phyloP scores from a whole-genome alignment of 768 basidiomycete species.

The Russula sp. region DNA sequence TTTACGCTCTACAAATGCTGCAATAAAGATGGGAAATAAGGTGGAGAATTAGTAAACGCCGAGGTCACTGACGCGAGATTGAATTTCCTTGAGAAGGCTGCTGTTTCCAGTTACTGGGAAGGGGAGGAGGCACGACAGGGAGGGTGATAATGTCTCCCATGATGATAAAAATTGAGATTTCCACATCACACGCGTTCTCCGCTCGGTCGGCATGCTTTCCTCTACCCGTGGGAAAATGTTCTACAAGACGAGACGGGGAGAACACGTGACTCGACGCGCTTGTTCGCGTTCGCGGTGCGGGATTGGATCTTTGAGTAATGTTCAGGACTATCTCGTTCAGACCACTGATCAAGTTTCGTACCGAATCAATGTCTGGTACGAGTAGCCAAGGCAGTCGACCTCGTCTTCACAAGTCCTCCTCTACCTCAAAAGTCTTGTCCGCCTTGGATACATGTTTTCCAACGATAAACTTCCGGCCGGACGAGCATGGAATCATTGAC shows the following conservation, averaged over 20 bases:
- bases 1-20: constrained; percentile 38
- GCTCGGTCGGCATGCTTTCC: background rate
- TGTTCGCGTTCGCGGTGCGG: background rate
- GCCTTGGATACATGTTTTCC: background rate
- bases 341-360: background rate
- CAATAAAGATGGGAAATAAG: background rate
- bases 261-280: constrained; percentile 14
- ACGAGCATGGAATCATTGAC: constrained; percentile 18
- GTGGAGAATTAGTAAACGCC: constrained; percentile 3
- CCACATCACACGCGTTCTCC: constrained; percentile 1
- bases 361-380: background rate
- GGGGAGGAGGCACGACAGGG: constrained; percentile 36
- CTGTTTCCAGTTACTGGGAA: constrained; percentile 40
- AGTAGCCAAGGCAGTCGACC: background rate
- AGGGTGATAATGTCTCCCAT: constrained; percentile 28
- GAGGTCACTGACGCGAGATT: constrained; percentile 28
- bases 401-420: background rate
- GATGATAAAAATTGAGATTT: constrained; percentile 2
- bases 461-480: background rate
- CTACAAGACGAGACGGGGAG: background rate
- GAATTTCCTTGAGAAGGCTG: constrained; percentile 31
- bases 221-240: constrained; percentile 17
- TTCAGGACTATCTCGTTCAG: background rate
- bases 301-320: background rate
- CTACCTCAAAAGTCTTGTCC: constrained; percentile 11